Conservation (phyloP, 306 rosid genomes). For the Alnus rubra region DNA sequence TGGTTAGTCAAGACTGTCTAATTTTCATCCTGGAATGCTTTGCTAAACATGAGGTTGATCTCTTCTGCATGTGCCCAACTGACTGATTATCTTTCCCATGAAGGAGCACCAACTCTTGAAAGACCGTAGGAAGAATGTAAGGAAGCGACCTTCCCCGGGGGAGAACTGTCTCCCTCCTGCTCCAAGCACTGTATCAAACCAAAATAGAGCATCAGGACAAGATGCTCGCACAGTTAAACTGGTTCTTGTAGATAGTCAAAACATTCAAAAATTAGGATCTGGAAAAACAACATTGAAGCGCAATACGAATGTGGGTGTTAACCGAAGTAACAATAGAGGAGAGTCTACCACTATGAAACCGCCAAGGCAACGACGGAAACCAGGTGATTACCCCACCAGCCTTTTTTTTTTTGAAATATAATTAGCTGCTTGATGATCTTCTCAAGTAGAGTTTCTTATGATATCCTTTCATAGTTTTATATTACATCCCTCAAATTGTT, state of each 20-base stretch:
- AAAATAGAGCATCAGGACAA: constrained; percentile 60
- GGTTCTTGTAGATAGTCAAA: constrained; percentile 87
- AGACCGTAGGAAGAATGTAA: constrained; percentile 85
- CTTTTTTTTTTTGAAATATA: background rate
- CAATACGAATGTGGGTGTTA: constrained; percentile 62
- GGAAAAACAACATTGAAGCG: constrained; percentile 77
- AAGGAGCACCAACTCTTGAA: constrained; percentile 97
- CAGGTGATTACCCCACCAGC: constrained; percentile 48
- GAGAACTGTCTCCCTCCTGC: constrained; percentile 57
- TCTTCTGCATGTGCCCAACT: constrained; percentile 29
- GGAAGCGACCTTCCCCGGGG: constrained; percentile 72
- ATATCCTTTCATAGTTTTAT: background rate
- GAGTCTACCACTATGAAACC: constrained; percentile 74
- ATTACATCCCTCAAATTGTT: background rate
- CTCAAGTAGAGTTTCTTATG: background rate
- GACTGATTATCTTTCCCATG: constrained; percentile 45
- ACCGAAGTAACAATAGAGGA: constrained; percentile 70
- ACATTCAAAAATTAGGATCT: constrained; percentile 79
- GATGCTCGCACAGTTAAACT: constrained; percentile 71
- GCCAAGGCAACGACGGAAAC: constrained; percentile 77
- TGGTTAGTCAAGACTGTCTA: constrained; percentile 63
- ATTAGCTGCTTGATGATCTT: background rate
- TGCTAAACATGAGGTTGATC: constrained; percentile 6
- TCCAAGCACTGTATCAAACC: constrained; percentile 55
- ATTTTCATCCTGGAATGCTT: constrained; percentile 19